Evolutionary conservation across 2,329 filamentous ascomycete species (phyloP).

Genomic region (Fusarium papillatum): DNA sequence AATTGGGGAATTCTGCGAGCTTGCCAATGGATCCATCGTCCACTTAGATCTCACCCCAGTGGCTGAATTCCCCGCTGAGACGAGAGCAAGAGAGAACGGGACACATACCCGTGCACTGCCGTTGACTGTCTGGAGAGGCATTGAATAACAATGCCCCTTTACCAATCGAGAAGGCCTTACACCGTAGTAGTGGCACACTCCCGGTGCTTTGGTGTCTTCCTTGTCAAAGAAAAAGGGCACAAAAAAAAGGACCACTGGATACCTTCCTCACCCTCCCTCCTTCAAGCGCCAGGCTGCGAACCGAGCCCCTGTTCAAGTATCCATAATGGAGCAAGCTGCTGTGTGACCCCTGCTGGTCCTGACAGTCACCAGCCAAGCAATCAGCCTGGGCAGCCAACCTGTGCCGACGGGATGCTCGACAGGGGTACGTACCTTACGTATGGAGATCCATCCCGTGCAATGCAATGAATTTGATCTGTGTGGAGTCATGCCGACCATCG

Average conservation of each 20-base stretch:
- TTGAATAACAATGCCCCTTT: background rate
- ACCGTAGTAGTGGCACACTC: constrained; percentile 11
- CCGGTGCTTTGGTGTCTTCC: background rate
- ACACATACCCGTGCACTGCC: background rate
- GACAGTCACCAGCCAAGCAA: constrained; percentile 12
- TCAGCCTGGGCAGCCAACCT: constrained; percentile 15
- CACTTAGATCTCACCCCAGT: background rate
- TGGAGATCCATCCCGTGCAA: constrained; percentile 35
- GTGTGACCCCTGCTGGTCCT: constrained; percentile 1
- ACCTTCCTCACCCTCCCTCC: constrained; percentile 23
- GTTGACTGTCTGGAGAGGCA: background rate
- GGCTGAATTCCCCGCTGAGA: background rate
- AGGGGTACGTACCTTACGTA: constrained; percentile 26
- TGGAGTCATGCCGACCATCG: constrained; percentile 15
- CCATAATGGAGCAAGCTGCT: constrained; percentile 1
- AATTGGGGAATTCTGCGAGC: constrained; percentile 8
- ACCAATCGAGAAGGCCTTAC: constrained; percentile 8
- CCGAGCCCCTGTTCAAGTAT: background rate
- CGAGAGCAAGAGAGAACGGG: background rate
- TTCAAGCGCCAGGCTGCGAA: constrained; percentile 20
- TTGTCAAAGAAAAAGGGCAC: background rate
- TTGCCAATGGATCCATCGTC: background rate
- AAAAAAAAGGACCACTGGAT: constrained; percentile 22
- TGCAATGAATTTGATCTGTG: constrained; percentile 13
- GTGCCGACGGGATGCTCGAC: constrained; percentile 24